phyloP scores from a whole-genome alignment of 2,329 filamentous ascomycete species.

The Botryotinia convoluta region DNA sequence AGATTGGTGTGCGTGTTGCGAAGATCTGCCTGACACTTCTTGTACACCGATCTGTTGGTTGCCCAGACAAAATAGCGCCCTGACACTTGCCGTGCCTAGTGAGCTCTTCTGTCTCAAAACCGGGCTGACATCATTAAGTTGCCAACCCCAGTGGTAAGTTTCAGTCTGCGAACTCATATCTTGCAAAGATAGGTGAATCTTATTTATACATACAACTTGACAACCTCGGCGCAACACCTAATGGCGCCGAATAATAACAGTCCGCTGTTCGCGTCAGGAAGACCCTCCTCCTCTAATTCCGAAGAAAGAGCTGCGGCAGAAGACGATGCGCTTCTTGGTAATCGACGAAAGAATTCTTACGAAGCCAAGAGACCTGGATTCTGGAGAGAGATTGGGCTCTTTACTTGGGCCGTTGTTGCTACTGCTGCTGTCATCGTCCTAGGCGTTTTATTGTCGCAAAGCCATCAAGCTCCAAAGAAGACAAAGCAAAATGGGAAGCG shows the following conservation, averaged over 20 bases:
- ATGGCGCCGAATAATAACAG: conserved; percentile 31
- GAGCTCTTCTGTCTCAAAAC: conserved; percentile 14
- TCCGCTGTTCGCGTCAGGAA: conserved; percentile 38
- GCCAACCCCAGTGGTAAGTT: conserved; percentile 6
- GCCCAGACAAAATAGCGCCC: conserved; percentile 15
- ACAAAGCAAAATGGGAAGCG: conserved; percentile 61
- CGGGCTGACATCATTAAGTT: conserved; percentile 1
- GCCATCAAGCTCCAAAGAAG: conserved; percentile 39
- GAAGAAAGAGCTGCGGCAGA: conserved; percentile 52
- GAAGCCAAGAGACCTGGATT: conserved; percentile 47
- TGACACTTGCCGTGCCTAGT: conserved; percentile 12
- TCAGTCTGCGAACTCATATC: background rate
- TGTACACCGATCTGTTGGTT: conserved; percentile 17
- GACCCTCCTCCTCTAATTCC: conserved; percentile 55
- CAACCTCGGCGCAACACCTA: background rate
- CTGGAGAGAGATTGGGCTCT: conserved; percentile 73
- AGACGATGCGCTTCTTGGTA: conserved; percentile 41
- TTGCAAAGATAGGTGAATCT: background rate
- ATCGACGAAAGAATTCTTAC: conserved; percentile 31
- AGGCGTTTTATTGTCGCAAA: conserved; percentile 75
- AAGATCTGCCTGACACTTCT: conserved; percentile 2
- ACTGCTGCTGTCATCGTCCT: conserved; percentile 77
- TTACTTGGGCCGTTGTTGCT: conserved; percentile 78
- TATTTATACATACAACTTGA: background rate
- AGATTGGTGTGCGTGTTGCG: conserved; percentile 3